A percentile compares a stretch with the other conserved stretches of the same genome.
These are phyloP conservation scores for Calonectria naviculata DNA, from an alignment of 2,329 filamentous ascomycete genomes.

Conservation along the genomic window DNA sequence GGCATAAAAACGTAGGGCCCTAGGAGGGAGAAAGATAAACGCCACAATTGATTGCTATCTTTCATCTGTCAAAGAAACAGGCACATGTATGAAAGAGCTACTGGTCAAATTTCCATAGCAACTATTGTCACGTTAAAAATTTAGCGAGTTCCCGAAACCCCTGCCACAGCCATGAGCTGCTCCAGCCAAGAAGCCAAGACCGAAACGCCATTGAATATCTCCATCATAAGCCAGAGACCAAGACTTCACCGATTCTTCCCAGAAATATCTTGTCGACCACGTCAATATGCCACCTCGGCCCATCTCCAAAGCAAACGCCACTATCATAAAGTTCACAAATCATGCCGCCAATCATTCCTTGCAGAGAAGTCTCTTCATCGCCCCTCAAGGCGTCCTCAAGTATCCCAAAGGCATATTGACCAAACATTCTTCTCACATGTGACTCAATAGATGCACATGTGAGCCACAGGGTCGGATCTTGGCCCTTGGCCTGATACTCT, in stretches of 20 bases:
- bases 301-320: slow-evolving; percentile 29
- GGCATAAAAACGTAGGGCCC: too few species aligned
- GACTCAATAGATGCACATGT: slow-evolving; percentile 20
- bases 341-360: not conserved
- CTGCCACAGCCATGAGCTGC: too few species aligned
- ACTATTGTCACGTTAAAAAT: too few species aligned
- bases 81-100: too few species aligned
- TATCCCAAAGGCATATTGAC: not conserved
- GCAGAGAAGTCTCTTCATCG: not conserved
- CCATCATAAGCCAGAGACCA: not conserved
- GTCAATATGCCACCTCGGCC: slow-evolving; percentile 22
- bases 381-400: slow-evolving; percentile 14
- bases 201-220: too few species aligned
- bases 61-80: too few species aligned
- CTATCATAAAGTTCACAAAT: slow-evolving; percentile 25
- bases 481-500: slow-evolving; percentile 22
- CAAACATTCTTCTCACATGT: slow-evolving; percentile 13
- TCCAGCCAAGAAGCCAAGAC: too few species aligned
- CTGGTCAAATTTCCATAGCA: too few species aligned
- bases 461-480: slow-evolving; percentile 20
- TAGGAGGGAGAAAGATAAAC: too few species aligned
- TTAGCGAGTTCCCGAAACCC: too few species aligned
- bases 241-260: not conserved
- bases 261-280: slow-evolving; percentile 21
- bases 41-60: too few species aligned